Conservation (phyloP, 2,329 filamentous ascomycete species). For the Exserohilum turcica region DNA sequence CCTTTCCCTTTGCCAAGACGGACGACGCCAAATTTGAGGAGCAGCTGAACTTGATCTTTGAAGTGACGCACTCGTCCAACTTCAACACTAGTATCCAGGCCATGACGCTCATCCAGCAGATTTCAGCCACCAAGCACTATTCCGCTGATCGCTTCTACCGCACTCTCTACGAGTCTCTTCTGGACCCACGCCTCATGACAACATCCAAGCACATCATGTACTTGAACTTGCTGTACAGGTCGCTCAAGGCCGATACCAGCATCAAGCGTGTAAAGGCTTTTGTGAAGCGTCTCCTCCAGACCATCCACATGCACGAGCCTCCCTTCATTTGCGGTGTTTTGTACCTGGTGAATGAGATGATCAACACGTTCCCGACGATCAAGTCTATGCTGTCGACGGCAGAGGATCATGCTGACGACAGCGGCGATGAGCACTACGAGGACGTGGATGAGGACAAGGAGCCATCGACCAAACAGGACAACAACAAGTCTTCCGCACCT, state of each 20-base stretch:
- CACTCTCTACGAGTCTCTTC: conserved; percentile 90
- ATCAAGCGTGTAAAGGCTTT: conserved; percentile 93
- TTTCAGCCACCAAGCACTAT: conserved; percentile 79
- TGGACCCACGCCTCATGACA: conserved; percentile 84
- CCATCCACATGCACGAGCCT: conserved; percentile 86
- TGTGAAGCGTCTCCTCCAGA: conserved; percentile 87
- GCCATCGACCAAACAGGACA: conserved; percentile 25
- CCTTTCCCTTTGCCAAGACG: conserved; percentile 86
- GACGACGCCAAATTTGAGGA: conserved; percentile 82
- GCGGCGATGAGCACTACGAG: conserved; percentile 73
- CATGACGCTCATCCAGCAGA: conserved; percentile 90
- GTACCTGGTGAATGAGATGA: conserved; percentile 83
- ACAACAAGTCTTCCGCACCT: conserved; percentile 22
- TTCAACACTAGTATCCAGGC: conserved; percentile 99
- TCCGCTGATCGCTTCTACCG: conserved; percentile 91
- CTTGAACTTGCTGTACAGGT: conserved; percentile 85
- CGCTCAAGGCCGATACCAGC: conserved; percentile 88
- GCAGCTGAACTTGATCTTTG: conserved; percentile 92
- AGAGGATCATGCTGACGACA: conserved; percentile 77
- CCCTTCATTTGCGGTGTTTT: conserved; percentile 92
- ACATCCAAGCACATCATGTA: conserved; percentile 97
- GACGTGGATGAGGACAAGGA: conserved; percentile 61
- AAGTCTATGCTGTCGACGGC: conserved; percentile 69
- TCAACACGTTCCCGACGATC: conserved; percentile 78
- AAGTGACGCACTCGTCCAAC: conserved; percentile 95